These are phyloP conservation scores for Venturia aucupariae DNA, from an alignment of 2,329 filamentous ascomycete species.

Conservation along the genomic window DNA sequence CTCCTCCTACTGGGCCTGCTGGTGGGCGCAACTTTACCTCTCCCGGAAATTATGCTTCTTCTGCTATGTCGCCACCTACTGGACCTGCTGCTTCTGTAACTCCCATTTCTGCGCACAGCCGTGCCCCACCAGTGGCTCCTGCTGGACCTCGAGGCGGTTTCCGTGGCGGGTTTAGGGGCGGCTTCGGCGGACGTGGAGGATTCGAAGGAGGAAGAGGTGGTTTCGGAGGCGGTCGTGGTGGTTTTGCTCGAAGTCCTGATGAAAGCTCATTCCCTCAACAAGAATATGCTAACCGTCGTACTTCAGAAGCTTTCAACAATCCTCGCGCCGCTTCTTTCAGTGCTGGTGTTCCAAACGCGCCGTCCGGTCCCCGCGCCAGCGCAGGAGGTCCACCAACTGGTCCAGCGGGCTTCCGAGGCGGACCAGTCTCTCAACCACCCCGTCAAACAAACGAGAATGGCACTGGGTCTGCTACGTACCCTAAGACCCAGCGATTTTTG, in stretches of 20 bases:
- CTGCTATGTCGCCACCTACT: slow-evolving; percentile 31
- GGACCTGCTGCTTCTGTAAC: slow-evolving; percentile 25
- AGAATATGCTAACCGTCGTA: slow-evolving; percentile 4
- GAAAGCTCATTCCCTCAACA: not conserved
- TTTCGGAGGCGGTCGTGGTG: slow-evolving; percentile 2
- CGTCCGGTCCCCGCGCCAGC: slow-evolving; percentile 9
- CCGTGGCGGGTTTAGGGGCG: slow-evolving; percentile 24
- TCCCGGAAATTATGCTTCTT: slow-evolving; percentile 29
- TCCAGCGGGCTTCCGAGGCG: slow-evolving; percentile 24
- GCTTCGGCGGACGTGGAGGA: slow-evolving; percentile 10
- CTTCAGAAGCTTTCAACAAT: slow-evolving; percentile 11
- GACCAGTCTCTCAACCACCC: slow-evolving; percentile 20
- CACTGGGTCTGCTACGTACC: slow-evolving; percentile 36
- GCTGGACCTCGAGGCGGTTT: slow-evolving; percentile 28
- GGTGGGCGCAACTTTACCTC: slow-evolving; percentile 28
- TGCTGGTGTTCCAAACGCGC: slow-evolving; percentile 1
- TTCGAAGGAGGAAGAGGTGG: slow-evolving; percentile 6
- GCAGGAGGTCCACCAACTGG: slow-evolving; percentile 7
- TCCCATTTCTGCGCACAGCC: slow-evolving; percentile 20
- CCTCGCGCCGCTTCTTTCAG: not conserved
- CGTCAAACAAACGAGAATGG: slow-evolving; percentile 18
- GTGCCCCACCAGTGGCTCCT: slow-evolving; percentile 30
- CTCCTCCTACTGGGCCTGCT: slow-evolving; percentile 31
- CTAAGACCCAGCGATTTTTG: slow-evolving; percentile 26
- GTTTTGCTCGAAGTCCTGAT: not conserved